Conservation (phyloP, 768 basidiomycete genomes). For the Tulasnella sp. region DNA sequence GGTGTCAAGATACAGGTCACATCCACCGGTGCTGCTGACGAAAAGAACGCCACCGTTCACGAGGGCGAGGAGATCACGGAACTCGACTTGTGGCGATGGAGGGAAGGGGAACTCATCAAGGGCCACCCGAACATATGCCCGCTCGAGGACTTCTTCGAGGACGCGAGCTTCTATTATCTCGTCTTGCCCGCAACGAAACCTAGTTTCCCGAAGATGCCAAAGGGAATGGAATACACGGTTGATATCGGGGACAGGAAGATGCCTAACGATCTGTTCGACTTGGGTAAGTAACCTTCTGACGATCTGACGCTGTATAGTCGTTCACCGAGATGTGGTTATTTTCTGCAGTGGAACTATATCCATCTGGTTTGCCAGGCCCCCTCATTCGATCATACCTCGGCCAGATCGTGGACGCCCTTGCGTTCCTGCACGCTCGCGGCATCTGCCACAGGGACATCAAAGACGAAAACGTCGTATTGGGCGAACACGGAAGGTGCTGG, state of each 20-base stretch:
- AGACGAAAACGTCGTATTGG: conserved; percentile 91
- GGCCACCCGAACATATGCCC: conserved; percentile 96
- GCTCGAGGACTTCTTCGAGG: conserved; percentile 94
- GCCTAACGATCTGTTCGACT: conserved; percentile 86
- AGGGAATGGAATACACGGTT: conserved; percentile 20
- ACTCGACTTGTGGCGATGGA: conserved; percentile 45
- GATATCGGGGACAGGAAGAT: conserved; percentile 33
- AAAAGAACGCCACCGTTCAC: not conserved
- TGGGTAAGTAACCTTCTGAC: conserved; percentile 36
- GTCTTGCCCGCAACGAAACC: conserved; percentile 57
- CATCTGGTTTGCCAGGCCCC: conserved; percentile 72
- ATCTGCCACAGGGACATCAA: conserved; percentile 98
- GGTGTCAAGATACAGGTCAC: conserved; percentile 10
- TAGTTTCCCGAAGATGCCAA: conserved; percentile 25
- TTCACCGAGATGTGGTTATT: not conserved
- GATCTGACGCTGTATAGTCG: not conserved
- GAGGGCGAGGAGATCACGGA: conserved; percentile 16
- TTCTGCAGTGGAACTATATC: conserved; percentile 68
- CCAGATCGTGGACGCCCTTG: conserved; percentile 87
- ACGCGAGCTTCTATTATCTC: conserved; percentile 92
- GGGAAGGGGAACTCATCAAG: conserved; percentile 65
- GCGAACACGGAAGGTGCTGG: conserved; percentile 72
- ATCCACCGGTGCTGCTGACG: not conserved
- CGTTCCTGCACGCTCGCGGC: conserved; percentile 84
- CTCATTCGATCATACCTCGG: conserved; percentile 81